Base-by-base conservation (phyloP, 768 basidiomycete genomes). In the Lactarius deliciosus region DNA sequence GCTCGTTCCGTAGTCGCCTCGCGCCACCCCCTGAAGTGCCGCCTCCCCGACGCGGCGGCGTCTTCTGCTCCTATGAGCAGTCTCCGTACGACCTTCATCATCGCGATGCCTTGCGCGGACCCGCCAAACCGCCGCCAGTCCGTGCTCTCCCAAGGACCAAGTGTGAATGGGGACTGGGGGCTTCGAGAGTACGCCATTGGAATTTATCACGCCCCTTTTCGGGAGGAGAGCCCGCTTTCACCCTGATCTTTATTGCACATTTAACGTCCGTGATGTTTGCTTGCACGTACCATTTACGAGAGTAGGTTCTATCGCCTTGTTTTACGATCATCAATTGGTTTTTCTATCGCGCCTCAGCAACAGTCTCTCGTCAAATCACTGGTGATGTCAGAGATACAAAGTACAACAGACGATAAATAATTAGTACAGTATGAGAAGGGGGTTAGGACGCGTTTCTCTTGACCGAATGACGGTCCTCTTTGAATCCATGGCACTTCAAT, bases 161-260 rank as follows among this genome's bases (percentile, higher is more conserved):
- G 53, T 1, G 41, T 32, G 38, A 50, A 22, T 18, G 56, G 53
- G 36, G 45, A 32, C n/a, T 69, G 57, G 69, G 47, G 57, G 56
- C 38, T 41, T 8, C 47, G 68, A 28, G 69, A 69, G 25, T 69
- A 60, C 32, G 64, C 61, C 20, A 32, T 70, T 18, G 69, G 69
- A 15, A 57, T 55, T 8, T 69, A 69, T 59, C 69, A 61, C 53
- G 61, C 68, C 6, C 64, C 60, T 22, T 69, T 69, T 22, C 36
- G 60, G 20, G 66, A 68, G 16, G 53, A 25, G 20, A 8, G 13
- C n/a, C 9, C 41, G 3, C n/a, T 47, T 47, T 22, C 3, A 22
- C 47, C 36, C 5, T 66, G 64, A 66, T 15, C 34, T 50, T 36
- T 57, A 20, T 38, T 22, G 36, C 6, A 25, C 15, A 9, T 38